phyloP scores from a whole-genome alignment of 78 protist species.

The Planoprotostelium fungivorum region DNA sequence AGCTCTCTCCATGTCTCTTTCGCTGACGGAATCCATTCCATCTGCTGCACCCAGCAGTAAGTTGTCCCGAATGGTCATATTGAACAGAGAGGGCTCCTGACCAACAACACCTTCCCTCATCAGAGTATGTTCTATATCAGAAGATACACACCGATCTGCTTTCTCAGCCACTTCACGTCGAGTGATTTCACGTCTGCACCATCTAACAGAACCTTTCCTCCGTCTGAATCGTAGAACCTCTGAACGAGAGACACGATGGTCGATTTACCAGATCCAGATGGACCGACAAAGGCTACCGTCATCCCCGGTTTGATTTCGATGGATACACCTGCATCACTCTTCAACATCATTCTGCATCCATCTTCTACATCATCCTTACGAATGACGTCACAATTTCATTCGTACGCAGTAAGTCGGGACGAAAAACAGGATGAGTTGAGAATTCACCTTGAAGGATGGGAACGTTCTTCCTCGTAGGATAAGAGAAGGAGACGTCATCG shows the following conservation, averaged over 20 bases:
- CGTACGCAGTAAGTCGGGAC: no score
- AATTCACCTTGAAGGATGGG: not conserved
- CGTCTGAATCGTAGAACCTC: conserved; percentile 70
- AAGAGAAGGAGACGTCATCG: conserved; percentile 70
- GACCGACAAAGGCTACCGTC: conserved; percentile 83
- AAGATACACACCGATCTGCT: conserved; percentile 44
- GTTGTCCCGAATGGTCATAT: conserved; percentile 74
- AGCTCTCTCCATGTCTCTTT: conserved; percentile 68
- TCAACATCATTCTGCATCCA: no score
- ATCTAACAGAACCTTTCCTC: conserved; percentile 71
- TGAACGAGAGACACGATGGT: conserved; percentile 68
- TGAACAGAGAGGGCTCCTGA: conserved; percentile 85
- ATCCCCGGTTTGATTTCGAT: conserved; percentile 34
- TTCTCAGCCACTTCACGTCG: conserved; percentile 58
- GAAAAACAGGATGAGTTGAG: not conserved
- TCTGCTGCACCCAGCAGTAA: conserved; percentile 68
- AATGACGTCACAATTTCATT: no score
- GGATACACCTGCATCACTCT: not conserved
- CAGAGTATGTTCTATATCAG: no score
- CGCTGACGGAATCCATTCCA: conserved; percentile 17
- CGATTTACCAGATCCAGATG: conserved; percentile 83
- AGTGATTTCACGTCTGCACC: conserved; percentile 52
- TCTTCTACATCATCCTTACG: no score
- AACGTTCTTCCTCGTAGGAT: conserved; percentile 50
- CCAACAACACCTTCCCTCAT: conserved; percentile 49